phyloP scores from a whole-genome alignment of 331 rosid species.

The Acacia pycnantha region DNA sequence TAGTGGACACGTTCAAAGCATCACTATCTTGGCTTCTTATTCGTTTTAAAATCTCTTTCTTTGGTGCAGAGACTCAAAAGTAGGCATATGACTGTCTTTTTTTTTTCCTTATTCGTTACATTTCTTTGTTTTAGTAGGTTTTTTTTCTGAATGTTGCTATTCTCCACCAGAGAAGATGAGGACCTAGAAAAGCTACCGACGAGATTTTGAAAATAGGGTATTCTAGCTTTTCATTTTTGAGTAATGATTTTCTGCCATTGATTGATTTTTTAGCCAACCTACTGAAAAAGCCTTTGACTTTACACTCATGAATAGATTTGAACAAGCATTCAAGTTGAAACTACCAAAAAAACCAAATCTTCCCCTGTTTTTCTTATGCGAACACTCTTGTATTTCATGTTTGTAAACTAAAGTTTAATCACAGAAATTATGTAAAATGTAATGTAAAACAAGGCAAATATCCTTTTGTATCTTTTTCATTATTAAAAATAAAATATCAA shows the following conservation, averaged over 20 bases:
- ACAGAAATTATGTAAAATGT: not conserved
- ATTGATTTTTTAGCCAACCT: not conserved
- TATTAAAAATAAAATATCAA: not conserved
- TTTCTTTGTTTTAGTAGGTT: slow-evolving; percentile 24
- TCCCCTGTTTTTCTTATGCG: not conserved
- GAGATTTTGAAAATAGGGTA: slow-evolving; percentile 22
- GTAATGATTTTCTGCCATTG: not conserved
- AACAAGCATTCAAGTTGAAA: not conserved
- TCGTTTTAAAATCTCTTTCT: slow-evolving; percentile 21
- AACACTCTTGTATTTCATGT: not conserved
- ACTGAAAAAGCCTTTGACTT: not conserved
- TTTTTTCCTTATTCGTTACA: slow-evolving; percentile 15
- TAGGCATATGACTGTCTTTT: slow-evolving; percentile 23
- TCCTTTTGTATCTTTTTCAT: not conserved
- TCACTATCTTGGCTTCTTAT: slow-evolving; percentile 29
- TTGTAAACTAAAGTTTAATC: not conserved
- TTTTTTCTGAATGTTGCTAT: slow-evolving; percentile 21
- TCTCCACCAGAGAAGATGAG: not conserved
- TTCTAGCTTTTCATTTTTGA: slow-evolving; percentile 10
- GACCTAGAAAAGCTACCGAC: slow-evolving; percentile 20
- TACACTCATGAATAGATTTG: not conserved
- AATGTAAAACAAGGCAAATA: not conserved
- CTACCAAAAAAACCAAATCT: not conserved
- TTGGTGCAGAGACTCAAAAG: slow-evolving; percentile 32
- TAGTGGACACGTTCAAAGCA: slow-evolving; percentile 10